phyloP scores from a whole-genome alignment of 345 rosid species.

The Carallia brachiata region DNA sequence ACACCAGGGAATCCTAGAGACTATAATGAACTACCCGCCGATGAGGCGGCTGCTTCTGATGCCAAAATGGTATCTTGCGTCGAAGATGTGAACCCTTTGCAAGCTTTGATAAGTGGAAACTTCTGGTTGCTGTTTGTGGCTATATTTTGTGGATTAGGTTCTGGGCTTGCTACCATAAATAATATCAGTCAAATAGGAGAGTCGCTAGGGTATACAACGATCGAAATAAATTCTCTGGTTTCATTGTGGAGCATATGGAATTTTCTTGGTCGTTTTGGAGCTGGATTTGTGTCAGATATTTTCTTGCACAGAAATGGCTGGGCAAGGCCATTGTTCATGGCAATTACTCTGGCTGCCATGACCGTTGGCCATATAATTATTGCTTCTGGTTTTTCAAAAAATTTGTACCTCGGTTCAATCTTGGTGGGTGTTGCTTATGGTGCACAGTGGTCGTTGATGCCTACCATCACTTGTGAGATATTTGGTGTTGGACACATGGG shows the following conservation, averaged over 20 bases:
- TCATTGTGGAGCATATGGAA: constrained; percentile 87
- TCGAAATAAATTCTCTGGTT: constrained; percentile 65
- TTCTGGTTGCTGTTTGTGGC: constrained; percentile 80
- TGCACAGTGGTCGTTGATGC: constrained; percentile 85
- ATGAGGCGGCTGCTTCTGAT: constrained; percentile 13
- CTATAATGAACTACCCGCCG: constrained; percentile 28
- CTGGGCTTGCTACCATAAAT: constrained; percentile 71
- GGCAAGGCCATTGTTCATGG: constrained; percentile 78
- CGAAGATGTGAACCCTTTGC: constrained; percentile 45
- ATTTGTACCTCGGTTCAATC: constrained; percentile 61
- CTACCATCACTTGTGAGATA: constrained; percentile 66
- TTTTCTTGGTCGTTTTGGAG: constrained; percentile 87
- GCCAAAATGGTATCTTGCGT: constrained; percentile 14
- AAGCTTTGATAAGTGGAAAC: constrained; percentile 46
- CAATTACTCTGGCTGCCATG: constrained; percentile 57
- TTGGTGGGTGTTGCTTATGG: constrained; percentile 83
- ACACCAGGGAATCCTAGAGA: constrained; percentile 8
- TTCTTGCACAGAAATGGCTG: constrained; percentile 61
- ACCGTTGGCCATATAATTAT: constrained; percentile 60
- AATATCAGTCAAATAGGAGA: constrained; percentile 81
- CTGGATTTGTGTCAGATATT: constrained; percentile 68
- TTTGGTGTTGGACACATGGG: constrained; percentile 83
- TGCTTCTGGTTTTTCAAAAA: constrained; percentile 66
- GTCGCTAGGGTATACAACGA: constrained; percentile 63
- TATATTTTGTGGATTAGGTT: constrained; percentile 73